phyloP scores from a whole-genome alignment of 345 rosid genomes.

The Adansonia digitata region DNA sequence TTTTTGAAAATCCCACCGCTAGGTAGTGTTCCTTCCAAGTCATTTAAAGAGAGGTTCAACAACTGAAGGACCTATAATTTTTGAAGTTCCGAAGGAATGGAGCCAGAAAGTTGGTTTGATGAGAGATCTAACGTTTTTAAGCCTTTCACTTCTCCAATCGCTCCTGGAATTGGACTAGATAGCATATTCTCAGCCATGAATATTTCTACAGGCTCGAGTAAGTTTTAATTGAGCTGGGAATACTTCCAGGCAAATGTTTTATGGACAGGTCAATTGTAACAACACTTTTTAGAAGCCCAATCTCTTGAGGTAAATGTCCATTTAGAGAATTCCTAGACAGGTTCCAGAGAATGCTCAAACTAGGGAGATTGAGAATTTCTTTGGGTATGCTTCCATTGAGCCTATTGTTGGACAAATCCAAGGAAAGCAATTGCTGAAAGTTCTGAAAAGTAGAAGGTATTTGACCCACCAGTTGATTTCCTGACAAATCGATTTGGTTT shows the following conservation, averaged over 20 bases:
- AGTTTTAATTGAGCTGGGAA: slow-evolving; percentile 33
- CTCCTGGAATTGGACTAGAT: slow-evolving; percentile 33
- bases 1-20: slow-evolving; percentile 27
- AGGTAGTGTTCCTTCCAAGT: slow-evolving; percentile 41
- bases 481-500: slow-evolving; percentile 37
- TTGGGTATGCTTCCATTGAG: slow-evolving; percentile 40
- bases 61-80: slow-evolving; percentile 28
- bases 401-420: slow-evolving; percentile 48
- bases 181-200: slow-evolving; percentile 34
- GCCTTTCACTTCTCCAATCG: slow-evolving; percentile 33
- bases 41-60: slow-evolving; percentile 47
- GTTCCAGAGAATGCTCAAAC: slow-evolving; percentile 33
- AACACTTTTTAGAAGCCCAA: slow-evolving; percentile 28
- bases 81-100: slow-evolving; percentile 36
- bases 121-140: slow-evolving; percentile 44
- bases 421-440: slow-evolving; percentile 32
- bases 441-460: slow-evolving; percentile 37
- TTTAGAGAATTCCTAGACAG: slow-evolving; percentile 37
- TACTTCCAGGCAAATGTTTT: slow-evolving; percentile 34
- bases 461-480: slow-evolving; percentile 33
- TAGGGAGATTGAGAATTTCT: slow-evolving; percentile 36
- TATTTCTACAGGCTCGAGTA: slow-evolving; percentile 47
- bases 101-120: slow-evolving; percentile 39
- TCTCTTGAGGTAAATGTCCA: slow-evolving; percentile 35
- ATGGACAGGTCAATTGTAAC: slow-evolving; percentile 39